phyloP scores from a whole-genome alignment of 1,139 yeast species.

The Zygosaccharomyces sapae region DNA sequence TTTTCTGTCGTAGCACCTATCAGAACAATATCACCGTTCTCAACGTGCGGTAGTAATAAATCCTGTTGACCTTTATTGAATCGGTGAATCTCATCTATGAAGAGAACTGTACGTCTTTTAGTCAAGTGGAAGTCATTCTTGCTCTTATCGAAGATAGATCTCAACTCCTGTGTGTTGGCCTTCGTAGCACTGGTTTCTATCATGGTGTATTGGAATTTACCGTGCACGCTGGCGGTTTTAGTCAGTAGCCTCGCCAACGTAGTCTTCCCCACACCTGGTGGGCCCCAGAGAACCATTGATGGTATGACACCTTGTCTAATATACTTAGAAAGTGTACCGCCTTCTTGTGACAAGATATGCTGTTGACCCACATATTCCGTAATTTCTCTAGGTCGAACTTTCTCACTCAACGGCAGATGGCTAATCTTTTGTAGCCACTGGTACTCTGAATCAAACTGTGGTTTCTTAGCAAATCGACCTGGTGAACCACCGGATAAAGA shows the following conservation, averaged over 20 bases:
- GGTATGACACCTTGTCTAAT: conserved; percentile 62
- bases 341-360: conserved; percentile 62
- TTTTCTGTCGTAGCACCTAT: conserved; percentile 98
- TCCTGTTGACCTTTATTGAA: conserved; percentile 91
- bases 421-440: conserved; percentile 44
- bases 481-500: too few relatives aligned
- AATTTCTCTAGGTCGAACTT: conserved; percentile 68
- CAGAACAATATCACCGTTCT: conserved; percentile 59
- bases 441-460: conserved; percentile 31
- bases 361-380: conserved; percentile 85
- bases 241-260: conserved; percentile 52
- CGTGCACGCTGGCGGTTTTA: conserved; percentile 37
- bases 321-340: conserved; percentile 69
- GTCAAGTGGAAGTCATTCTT: conserved; percentile 62
- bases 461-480: not conserved
- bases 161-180: conserved; percentile 65
- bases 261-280: conserved; percentile 95
- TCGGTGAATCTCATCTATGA: conserved; percentile 90
- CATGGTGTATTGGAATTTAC: conserved; percentile 51
- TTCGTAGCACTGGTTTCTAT: conserved; percentile 86
- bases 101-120: conserved; percentile 68
- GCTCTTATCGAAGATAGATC: conserved; percentile 70
- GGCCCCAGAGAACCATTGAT: conserved; percentile 91
- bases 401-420: conserved; percentile 76
- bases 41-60: conserved; percentile 68